Evolutionary conservation across 306 rosid genomes (phyloP).

Genomic region (Lathyrus tuberosus): DNA sequence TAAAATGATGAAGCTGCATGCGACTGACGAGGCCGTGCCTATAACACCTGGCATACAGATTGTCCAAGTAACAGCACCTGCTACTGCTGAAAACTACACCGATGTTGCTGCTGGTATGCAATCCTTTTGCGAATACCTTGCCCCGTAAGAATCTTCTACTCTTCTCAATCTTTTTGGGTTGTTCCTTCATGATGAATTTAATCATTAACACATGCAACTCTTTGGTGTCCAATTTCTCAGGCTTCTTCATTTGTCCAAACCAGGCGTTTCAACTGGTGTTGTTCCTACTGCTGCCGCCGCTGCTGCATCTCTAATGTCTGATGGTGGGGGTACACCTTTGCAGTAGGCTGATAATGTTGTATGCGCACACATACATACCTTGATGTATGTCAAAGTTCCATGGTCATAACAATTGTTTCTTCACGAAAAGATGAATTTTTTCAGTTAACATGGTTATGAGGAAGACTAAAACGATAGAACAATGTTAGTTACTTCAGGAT

Average conservation of each 20-base stretch:
- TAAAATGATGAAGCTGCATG: conserved; percentile 89
- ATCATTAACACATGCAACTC: conserved; percentile 22
- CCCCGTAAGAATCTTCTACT: conserved; percentile 71
- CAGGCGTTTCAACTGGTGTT: conserved; percentile 89
- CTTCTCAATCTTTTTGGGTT: conserved; percentile 20
- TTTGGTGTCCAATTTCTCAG: conserved; percentile 55
- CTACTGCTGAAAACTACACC: conserved; percentile 71
- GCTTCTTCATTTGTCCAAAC: conserved; percentile 94
- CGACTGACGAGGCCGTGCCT: conserved; percentile 87
- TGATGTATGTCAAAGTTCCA: neutral
- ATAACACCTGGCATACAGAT: conserved; percentile 90
- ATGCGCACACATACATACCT: neutral
- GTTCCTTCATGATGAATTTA: conserved; percentile 10
- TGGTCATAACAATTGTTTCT: neutral
- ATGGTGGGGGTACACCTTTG: conserved; percentile 79
- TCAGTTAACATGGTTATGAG: neutral
- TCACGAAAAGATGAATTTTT: neutral
- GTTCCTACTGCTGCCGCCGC: conserved; percentile 98
- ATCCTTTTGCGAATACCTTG: conserved; percentile 94
- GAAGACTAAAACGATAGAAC: neutral
- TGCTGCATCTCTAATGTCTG: conserved; percentile 93
- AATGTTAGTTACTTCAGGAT: neutral
- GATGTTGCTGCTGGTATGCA: conserved; percentile 77
- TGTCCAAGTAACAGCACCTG: conserved; percentile 97
- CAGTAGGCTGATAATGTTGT: conserved; percentile 36